Conservation (phyloP, 2,329 filamentous ascomycete genomes). For the Penicillium palitans region DNA sequence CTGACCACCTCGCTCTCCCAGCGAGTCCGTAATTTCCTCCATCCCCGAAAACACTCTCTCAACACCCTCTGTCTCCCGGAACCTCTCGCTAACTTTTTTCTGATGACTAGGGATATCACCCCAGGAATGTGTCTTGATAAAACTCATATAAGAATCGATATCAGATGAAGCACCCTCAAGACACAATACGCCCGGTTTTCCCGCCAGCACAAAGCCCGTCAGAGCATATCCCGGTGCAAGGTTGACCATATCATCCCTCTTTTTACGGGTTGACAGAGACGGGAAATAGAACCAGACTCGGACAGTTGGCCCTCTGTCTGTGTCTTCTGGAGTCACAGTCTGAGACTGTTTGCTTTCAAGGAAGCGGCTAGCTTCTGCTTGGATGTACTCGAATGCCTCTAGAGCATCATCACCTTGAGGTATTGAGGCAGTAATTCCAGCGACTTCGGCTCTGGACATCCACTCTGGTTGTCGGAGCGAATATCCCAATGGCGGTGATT, state of each 20-base stretch:
- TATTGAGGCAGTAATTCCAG: conserved; percentile 42
- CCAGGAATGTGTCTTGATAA: conserved; percentile 65
- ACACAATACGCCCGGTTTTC: conserved; percentile 55
- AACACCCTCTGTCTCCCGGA: conserved; percentile 45
- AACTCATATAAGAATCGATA: conserved; percentile 62
- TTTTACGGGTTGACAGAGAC: conserved; percentile 60
- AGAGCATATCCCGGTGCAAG: conserved; percentile 55
- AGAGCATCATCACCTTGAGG: conserved; percentile 48
- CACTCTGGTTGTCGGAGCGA: conserved; percentile 53
- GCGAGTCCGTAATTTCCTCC: conserved; percentile 37
- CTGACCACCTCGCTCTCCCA: conserved; percentile 35
- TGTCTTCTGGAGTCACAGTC: background rate
- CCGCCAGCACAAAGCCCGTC: conserved; percentile 61
- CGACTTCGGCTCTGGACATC: conserved; percentile 53
- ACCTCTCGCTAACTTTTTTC: conserved; percentile 61
- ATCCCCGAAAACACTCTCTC: conserved; percentile 32
- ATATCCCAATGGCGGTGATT: conserved; percentile 28
- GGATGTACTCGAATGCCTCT: conserved; percentile 48
- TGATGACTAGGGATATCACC: conserved; percentile 62
- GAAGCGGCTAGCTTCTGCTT: conserved; percentile 37
- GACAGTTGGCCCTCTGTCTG: conserved; percentile 37
- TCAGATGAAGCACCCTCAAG: conserved; percentile 41
- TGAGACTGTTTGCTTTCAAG: conserved; percentile 24
- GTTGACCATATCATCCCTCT: conserved; percentile 58
- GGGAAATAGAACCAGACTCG: conserved; percentile 66